phyloP scores from a whole-genome alignment of 2,329 filamentous ascomycete genomes.

The Pseudogymnoascus sp. region DNA sequence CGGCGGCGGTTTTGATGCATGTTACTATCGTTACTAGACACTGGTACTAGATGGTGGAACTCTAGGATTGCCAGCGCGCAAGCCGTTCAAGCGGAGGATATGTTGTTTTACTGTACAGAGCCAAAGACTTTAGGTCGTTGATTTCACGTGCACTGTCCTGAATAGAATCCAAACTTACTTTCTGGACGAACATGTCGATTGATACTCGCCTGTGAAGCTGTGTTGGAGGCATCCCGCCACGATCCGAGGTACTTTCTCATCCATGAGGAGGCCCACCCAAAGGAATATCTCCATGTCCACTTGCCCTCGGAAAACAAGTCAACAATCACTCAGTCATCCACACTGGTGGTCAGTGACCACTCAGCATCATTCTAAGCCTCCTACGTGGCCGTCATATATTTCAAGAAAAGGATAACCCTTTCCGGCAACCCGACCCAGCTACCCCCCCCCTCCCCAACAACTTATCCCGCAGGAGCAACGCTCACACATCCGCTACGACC shows the following conservation, averaged over 20 bases:
- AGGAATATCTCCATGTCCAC: background rate
- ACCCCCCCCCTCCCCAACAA: background rate
- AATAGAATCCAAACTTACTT: background rate
- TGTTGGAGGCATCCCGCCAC: background rate
- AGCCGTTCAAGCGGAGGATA: background rate
- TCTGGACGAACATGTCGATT: background rate
- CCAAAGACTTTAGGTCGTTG: background rate
- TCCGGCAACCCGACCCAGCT: background rate
- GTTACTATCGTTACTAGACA: constrained; percentile 3
- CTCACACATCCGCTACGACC: background rate
- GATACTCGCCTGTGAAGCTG: background rate
- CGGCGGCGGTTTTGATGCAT: background rate
- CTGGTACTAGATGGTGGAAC: background rate
- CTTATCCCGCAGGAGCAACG: background rate
- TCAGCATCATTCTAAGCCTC: background rate
- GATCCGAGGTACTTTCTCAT: background rate
- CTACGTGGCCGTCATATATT: background rate
- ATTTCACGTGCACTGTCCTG: background rate
- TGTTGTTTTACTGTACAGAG: background rate
- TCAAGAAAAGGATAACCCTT: background rate
- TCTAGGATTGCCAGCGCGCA: background rate
- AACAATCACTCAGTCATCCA: background rate
- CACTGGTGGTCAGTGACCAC: background rate
- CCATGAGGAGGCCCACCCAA: background rate
- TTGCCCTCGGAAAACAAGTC: background rate